Conservation (phyloP, 352 stramenopile species). For the Globisporangium ultimum region DNA sequence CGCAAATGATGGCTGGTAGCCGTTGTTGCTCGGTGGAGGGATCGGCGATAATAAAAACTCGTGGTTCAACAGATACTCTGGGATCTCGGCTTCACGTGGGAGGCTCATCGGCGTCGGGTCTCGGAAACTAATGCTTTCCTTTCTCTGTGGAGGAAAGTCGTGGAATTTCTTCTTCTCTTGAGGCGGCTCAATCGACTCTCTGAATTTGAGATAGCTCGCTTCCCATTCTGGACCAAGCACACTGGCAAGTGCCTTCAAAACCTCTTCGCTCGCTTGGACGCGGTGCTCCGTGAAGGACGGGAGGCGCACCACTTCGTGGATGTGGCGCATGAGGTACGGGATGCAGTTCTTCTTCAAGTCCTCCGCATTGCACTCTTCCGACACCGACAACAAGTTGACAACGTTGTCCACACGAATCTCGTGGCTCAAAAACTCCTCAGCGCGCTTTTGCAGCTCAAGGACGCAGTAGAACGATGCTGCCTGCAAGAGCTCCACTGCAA, state of each 20-base stretch:
- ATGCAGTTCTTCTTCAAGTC: constrained; percentile 87
- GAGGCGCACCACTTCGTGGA: constrained; percentile 79
- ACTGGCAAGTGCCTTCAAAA: constrained; percentile 74
- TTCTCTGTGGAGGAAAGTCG: no score
- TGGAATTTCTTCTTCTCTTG: constrained; percentile 15
- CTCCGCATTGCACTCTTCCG: constrained; percentile 71
- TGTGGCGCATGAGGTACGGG: constrained; percentile 84
- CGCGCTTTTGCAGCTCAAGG: constrained; percentile 82
- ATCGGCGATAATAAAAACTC: constrained; percentile 44
- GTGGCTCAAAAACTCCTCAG: constrained; percentile 72
- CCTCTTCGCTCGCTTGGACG: constrained; percentile 78
- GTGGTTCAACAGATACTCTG: constrained; percentile 50
- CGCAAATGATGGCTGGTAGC: constrained; percentile 36
- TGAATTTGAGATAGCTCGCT: constrained; percentile 67
- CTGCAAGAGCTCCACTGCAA: constrained; percentile 77
- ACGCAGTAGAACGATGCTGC: constrained; percentile 83
- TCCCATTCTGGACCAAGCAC: constrained; percentile 82
- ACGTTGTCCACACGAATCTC: constrained; percentile 83
- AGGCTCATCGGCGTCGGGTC: constrained; percentile 18
- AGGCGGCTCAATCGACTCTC: constrained; percentile 24
- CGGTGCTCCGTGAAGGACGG: constrained; percentile 73
- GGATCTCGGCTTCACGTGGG: constrained; percentile 22
- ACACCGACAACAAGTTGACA: constrained; percentile 69
- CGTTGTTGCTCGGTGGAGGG: constrained; percentile 32
- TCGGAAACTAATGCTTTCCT: no score